phyloP scores from a whole-genome alignment of 371 early-diverging fungal species.

The Mortierella sp. region DNA sequence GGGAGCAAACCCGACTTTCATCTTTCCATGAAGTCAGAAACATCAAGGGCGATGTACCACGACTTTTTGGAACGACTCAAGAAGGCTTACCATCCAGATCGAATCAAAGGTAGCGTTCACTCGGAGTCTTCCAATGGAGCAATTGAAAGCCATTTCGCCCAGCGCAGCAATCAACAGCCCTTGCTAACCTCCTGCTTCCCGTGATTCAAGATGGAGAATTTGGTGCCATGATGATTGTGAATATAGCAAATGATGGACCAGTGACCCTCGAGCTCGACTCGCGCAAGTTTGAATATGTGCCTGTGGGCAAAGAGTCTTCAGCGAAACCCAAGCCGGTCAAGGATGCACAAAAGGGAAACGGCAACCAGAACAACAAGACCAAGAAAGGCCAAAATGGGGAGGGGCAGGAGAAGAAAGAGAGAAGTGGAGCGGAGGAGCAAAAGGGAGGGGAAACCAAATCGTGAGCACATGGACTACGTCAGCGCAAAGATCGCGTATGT shows the following conservation, averaged over 20 bases:
- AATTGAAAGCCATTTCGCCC: no score
- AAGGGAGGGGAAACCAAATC: neutral
- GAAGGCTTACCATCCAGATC: slow-evolving; percentile 66
- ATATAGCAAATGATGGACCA: slow-evolving; percentile 88
- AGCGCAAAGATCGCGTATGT: neutral
- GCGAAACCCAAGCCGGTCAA: slow-evolving; percentile 16
- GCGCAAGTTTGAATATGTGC: slow-evolving; percentile 40
- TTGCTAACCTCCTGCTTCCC: no score
- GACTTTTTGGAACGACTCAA: slow-evolving; percentile 76
- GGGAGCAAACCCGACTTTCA: slow-evolving; percentile 94
- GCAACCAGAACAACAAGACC: neutral
- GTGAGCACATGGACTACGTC: no score
- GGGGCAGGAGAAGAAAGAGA: neutral
- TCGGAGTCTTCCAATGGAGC: no score
- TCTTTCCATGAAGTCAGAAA: slow-evolving; percentile 78
- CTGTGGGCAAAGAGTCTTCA: slow-evolving; percentile 16
- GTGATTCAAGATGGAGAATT: slow-evolving; percentile 77
- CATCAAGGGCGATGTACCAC: slow-evolving; percentile 76
- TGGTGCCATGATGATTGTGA: slow-evolving; percentile 90
- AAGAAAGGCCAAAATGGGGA: neutral
- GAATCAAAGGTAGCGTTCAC: slow-evolving; percentile 84
- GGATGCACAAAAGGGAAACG: neutral
- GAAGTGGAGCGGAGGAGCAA: neutral
- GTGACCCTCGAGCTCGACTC: slow-evolving; percentile 84
- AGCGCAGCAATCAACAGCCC: no score